phyloP scores from a whole-genome alignment of 1,284 basidiomycete species.

The Boletus smithii region DNA sequence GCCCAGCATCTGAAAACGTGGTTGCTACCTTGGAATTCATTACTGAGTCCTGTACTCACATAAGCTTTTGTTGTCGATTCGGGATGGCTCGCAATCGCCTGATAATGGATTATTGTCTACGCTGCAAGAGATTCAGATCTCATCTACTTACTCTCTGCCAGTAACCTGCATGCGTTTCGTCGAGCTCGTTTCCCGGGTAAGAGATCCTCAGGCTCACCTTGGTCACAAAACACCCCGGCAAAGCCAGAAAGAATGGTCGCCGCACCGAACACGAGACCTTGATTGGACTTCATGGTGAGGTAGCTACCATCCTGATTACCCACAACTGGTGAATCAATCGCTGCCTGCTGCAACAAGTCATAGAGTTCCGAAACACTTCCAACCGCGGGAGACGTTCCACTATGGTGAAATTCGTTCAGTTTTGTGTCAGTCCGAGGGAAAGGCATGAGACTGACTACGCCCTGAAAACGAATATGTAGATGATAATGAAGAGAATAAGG shows the following conservation, averaged over 20 bases:
- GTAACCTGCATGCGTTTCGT: conserved; percentile 35
- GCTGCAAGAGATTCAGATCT: neutral
- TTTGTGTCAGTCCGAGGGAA: neutral
- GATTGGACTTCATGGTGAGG: conserved; percentile 55
- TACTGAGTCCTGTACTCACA: conserved; percentile 25
- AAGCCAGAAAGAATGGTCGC: conserved; percentile 46
- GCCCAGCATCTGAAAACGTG: conserved; percentile 47
- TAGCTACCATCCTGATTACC: conserved; percentile 56
- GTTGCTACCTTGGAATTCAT: neutral
- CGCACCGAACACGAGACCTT: conserved; percentile 54
- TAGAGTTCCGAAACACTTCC: conserved; percentile 44
- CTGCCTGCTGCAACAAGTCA: conserved; percentile 45
- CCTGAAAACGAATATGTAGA: conserved; percentile 47
- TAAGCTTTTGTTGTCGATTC: conserved; percentile 50
- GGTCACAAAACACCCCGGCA: conserved; percentile 48
- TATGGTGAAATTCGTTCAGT: conserved; percentile 15
- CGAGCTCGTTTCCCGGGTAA: neutral
- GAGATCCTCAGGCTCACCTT: conserved; percentile 33
- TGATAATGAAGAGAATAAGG: conserved; percentile 48
- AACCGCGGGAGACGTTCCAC: conserved; percentile 42
- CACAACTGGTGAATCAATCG: conserved; percentile 40
- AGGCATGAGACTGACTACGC: conserved; percentile 38
- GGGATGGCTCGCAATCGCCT: conserved; percentile 51
- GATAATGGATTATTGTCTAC: neutral
- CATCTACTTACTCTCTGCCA: conserved; percentile 44